phyloP scores from a whole-genome alignment of 2,329 filamentous ascomycete genomes.

The Penicillium oxalicum region DNA sequence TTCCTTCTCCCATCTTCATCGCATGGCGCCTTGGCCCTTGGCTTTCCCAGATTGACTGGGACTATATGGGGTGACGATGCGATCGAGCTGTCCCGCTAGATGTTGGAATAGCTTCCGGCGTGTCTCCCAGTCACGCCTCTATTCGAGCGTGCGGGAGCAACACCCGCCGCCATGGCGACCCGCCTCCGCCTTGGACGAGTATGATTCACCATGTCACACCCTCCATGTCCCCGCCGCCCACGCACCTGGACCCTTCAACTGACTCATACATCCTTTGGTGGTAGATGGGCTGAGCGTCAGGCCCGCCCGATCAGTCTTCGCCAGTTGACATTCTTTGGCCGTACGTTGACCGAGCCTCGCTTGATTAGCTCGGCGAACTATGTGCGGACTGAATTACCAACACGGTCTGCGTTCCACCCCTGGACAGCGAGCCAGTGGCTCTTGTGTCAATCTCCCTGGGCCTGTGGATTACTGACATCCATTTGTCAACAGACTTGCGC shows the following conservation, averaged over 20 bases:
- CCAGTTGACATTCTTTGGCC: slow-evolving; percentile 94
- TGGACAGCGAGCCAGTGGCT: no score
- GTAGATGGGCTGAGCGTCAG: slow-evolving; percentile 86
- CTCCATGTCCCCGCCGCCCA: background rate
- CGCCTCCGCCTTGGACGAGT: slow-evolving; percentile 56
- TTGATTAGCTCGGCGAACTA: slow-evolving; percentile 95
- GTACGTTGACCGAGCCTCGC: slow-evolving; percentile 81
- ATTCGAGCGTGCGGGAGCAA: slow-evolving; percentile 17
- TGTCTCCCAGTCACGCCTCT: slow-evolving; percentile 19
- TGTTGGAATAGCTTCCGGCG: slow-evolving; percentile 26
- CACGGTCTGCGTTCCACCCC: slow-evolving; percentile 49
- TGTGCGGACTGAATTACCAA: slow-evolving; percentile 88
- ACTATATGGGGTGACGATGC: slow-evolving; percentile 33
- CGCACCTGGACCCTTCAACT: background rate
- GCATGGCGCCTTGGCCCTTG: slow-evolving; percentile 1
- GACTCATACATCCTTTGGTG: background rate
- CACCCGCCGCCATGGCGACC: slow-evolving; percentile 53
- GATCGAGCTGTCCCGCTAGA: slow-evolving; percentile 29
- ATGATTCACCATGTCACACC: slow-evolving; percentile 22
- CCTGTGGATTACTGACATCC: background rate
- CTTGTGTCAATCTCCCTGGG: background rate
- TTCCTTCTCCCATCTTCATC: slow-evolving; percentile 1
- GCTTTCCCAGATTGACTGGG: slow-evolving; percentile 5
- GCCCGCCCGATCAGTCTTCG: slow-evolving; percentile 92
- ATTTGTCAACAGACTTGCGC: slow-evolving; percentile 60